A percentile compares a stretch with the other conserved stretches of the same genome.
Evolutionary conservation across 1,284 basidiomycete genomes (phyloP).

Genomic region (Abortiporus biennis): DNA sequence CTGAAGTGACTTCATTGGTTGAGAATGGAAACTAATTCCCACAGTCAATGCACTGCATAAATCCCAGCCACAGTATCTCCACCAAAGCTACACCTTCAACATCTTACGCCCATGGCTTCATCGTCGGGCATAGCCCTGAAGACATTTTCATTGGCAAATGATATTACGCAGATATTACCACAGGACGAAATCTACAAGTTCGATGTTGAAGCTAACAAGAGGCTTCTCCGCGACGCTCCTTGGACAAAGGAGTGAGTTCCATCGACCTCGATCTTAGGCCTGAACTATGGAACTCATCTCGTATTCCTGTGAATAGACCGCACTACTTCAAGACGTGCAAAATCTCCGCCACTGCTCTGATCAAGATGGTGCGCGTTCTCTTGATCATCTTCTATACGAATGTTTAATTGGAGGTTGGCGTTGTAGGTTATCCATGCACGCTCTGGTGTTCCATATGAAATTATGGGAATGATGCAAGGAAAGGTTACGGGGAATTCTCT

Average conservation of each 20-base stretch:
- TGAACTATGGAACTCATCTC: not conserved
- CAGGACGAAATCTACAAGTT: slow-evolving; percentile 82
- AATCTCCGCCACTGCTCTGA: slow-evolving; percentile 91
- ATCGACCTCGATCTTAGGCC: not conserved
- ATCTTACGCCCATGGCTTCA: slow-evolving; percentile 19
- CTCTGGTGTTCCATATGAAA: slow-evolving; percentile 95
- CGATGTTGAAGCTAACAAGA: slow-evolving; percentile 67
- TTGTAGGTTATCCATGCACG: slow-evolving; percentile 92
- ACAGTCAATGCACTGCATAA: too few relatives aligned
- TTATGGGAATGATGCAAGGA: slow-evolving; percentile 99
- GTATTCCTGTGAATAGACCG: slow-evolving; percentile 10
- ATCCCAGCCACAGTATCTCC: too few relatives aligned
- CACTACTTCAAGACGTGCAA: slow-evolving; percentile 82
- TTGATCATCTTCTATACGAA: not conserved
- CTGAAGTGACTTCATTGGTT: not conserved
- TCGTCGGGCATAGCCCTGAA: slow-evolving; percentile 55
- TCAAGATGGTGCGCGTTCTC: slow-evolving; percentile 82
- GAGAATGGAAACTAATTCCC: not conserved
- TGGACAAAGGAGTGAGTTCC: slow-evolving; percentile 80
- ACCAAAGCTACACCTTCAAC: too few relatives aligned
- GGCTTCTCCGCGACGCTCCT: slow-evolving; percentile 67
- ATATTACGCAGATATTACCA: slow-evolving; percentile 62
- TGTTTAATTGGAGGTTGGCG: not conserved
- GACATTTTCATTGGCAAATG: slow-evolving; percentile 82
- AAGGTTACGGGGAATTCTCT: slow-evolving; percentile 85